Percentiles rank a stretch among this genome's conserved stretches.
phyloP scores from a whole-genome alignment of 23 red algal species.

The Gracilaria gracilis region DNA sequence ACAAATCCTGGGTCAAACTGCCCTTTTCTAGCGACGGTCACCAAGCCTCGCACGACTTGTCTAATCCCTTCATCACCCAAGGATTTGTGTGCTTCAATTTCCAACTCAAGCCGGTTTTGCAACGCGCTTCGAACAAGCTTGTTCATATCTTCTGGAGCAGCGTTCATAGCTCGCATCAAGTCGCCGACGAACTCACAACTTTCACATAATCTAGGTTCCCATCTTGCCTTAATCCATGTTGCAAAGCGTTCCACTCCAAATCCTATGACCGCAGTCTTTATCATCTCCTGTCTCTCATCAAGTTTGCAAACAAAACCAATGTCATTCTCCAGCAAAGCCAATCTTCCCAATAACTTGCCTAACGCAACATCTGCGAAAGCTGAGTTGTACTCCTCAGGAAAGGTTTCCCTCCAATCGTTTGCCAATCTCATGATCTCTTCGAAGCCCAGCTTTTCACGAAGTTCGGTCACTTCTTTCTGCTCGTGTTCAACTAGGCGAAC shows the following conservation, averaged over 20 bases:
- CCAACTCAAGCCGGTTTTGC: background rate
- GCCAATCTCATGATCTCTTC: background rate
- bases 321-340: constrained; percentile 21
- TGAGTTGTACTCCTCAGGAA: constrained; percentile 27
- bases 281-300: background rate
- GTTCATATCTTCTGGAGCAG: background rate
- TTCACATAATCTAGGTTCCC: constrained; percentile 20
- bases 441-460: background rate
- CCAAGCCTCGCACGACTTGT: background rate
- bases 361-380: constrained; percentile 5
- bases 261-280: background rate
- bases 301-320: background rate
- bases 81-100: constrained; percentile 6
- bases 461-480: background rate
- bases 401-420: background rate
- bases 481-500: background rate
- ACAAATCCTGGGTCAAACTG: constrained; percentile 16
- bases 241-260: constrained; percentile 31
- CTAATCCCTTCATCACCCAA: background rate
- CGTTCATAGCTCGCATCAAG: background rate
- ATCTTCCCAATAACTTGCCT: constrained; percentile 10
- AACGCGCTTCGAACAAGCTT: background rate
- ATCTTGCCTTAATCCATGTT: constrained; percentile 13
- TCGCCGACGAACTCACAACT: constrained; percentile 24
- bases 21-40: background rate